These are phyloP conservation scores for Hyaloscypha finlandica DNA, from an alignment of 495 filamentous ascomycete genomes.

Conservation along the genomic window DNA sequence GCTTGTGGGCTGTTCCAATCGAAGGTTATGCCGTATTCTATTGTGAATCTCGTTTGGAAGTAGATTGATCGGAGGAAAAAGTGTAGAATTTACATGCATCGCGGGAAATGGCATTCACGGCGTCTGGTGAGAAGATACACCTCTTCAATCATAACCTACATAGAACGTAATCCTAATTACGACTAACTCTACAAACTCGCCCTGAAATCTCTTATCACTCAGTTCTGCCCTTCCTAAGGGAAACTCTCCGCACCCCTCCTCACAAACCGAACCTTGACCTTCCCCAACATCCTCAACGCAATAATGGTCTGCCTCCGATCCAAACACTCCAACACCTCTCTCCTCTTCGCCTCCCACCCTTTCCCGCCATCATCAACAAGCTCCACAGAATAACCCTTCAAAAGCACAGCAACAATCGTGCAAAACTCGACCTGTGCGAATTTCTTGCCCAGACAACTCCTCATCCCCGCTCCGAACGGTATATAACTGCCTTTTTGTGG, in stretches of 20 bases:
- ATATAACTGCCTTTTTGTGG: constrained; percentile 65
- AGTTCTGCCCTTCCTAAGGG: not conserved
- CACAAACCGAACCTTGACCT: constrained; percentile 22
- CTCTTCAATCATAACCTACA: not conserved
- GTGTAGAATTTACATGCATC: not conserved
- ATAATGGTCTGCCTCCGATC: not conserved
- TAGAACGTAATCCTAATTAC: constrained; percentile 3
- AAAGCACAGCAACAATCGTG: constrained; percentile 64
- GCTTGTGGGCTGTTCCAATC: not conserved
- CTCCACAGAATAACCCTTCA: constrained; percentile 57
- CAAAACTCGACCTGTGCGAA: constrained; percentile 78
- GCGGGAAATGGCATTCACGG: not conserved
- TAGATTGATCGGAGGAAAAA: not conserved
- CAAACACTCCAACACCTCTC: constrained; percentile 9
- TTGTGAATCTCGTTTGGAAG: not conserved
- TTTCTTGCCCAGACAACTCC: constrained; percentile 66
- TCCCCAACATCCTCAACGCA: constrained; percentile 17
- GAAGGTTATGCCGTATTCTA: not conserved
- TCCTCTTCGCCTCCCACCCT: constrained; percentile 24
- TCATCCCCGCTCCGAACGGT: constrained; percentile 69
- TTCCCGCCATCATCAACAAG: constrained; percentile 65
- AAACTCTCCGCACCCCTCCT: constrained; percentile 12
- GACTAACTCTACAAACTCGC: not conserved
- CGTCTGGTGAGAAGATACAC: not conserved
- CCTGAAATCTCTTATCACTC: not conserved